Base-by-base conservation (phyloP, 352 stramenopile genomes). In the Pythium insidiosum region DNA sequence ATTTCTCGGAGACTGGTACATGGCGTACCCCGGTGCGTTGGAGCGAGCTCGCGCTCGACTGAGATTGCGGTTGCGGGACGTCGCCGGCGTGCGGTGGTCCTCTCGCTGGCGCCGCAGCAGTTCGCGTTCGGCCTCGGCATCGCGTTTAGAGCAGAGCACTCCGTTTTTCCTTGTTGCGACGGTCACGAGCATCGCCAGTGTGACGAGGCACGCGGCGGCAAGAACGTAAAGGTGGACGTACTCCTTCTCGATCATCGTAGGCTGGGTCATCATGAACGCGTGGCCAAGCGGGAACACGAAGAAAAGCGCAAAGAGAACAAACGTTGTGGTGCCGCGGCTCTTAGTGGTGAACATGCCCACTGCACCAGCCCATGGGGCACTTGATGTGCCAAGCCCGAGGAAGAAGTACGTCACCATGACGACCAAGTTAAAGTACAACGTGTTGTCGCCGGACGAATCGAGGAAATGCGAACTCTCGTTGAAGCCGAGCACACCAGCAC, bases 391-490 rank as follows among this genome's bases (percentile, higher is more conserved):
- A 16, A 86, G 57, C 13, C 76, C 76, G 41, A 80, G 54, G 61
- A 88, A 84, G 38, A 88, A 86, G 71, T 79, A 88, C 58, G 80
- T 69, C 31, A 85, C 38, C 50, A 81, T 76, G 23, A 66, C 49
- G 4, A 86, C 57, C 16, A 86, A 48, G 38, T 57, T 73, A 20
- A 76, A 56, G 50, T 84, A 84, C 42, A 84, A 34, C 6, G 58
- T 65, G 2, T 61, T 68, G 20, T 68, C 62, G 16, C 64, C 53
- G 2, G 41, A 51, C 22, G 63, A 47, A 19, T 67, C 50, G 1
- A 84, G 50, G 23, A 76, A 57, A 9, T 60, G 33, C 0, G 66
- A 78, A 16, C 47, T 63, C 38, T 85, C 73, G 56, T 88, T 77
- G 33, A 84, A 77, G 38, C 70, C 76, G 13, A 88, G 30, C 9